Evolutionary conservation across 169 alveolate species (phyloP).

Genomic region (Pseudocohnilembus persalinus): DNA sequence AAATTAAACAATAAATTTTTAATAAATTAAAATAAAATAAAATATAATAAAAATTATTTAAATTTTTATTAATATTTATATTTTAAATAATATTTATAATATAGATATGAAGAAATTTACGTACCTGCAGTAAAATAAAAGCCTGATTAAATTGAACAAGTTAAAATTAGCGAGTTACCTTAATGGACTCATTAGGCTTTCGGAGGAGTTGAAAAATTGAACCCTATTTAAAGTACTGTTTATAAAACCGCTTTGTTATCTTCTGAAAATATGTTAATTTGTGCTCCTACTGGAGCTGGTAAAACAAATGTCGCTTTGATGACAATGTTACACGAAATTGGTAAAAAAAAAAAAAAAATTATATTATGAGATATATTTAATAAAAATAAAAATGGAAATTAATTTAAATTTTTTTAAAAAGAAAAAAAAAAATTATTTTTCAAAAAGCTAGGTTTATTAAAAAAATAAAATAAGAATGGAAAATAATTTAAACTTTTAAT

Average conservation of each 20-base stretch:
- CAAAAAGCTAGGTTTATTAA: slow-evolving; percentile 52
- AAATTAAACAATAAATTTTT: no score
- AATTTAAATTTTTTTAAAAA: no score
- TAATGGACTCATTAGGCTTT: slow-evolving; percentile 96
- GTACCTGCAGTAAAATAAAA: slow-evolving; percentile 74
- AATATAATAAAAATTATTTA: no score
- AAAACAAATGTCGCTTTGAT: slow-evolving; percentile 99
- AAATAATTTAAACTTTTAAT: slow-evolving; percentile 38
- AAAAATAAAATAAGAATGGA: slow-evolving; percentile 55
- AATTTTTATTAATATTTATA: no score
- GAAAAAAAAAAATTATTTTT: no score
- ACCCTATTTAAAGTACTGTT: slow-evolving; percentile 95
- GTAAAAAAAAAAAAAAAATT: slow-evolving; percentile 58
- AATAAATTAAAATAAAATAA: no score
- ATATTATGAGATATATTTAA: slow-evolving; percentile 20
- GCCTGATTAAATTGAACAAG: not conserved
- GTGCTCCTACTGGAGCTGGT: slow-evolving; percentile 99
- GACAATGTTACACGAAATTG: slow-evolving; percentile 93
- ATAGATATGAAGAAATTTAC: slow-evolving; percentile 83
- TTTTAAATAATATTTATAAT: not conserved
- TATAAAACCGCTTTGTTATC: slow-evolving; percentile 92
- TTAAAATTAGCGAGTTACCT: slow-evolving; percentile 84
- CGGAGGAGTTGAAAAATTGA: slow-evolving; percentile 75
- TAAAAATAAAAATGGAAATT: slow-evolving; percentile 34
- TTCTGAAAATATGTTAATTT: slow-evolving; percentile 96